phyloP scores from a whole-genome alignment of 1,284 basidiomycete species.

The Takashimella koratensis region DNA sequence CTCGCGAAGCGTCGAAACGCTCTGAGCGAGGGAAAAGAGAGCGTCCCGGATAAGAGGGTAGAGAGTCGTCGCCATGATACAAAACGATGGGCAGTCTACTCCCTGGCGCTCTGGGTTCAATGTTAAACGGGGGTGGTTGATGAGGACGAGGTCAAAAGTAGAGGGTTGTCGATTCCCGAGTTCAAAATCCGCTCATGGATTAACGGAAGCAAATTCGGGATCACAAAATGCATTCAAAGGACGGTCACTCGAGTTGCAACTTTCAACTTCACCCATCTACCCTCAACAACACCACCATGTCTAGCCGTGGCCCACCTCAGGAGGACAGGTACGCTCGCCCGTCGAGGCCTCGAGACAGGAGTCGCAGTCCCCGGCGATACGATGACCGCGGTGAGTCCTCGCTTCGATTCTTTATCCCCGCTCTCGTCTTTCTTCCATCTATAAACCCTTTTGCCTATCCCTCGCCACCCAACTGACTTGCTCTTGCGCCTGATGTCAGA shows the following conservation, averaged over 20 bases:
- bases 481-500: not conserved
- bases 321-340: not conserved
- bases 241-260: no score
- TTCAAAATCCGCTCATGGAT: not conserved
- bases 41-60: not conserved
- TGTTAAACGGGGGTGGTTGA: not conserved
- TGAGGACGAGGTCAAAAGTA: not conserved
- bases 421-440: conserved; percentile 11
- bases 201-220: not conserved
- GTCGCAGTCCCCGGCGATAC: conserved; percentile 1
- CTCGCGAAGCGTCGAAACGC: no score
- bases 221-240: no score
- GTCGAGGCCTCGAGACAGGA: not conserved
- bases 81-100: no score
- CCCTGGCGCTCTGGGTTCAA: not conserved
- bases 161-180: not conserved
- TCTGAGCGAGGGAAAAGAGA: not conserved
- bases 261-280: not conserved
- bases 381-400: not conserved
- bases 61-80: not conserved
- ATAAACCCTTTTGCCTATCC: no score
- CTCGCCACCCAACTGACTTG: not conserved
- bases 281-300: conserved; percentile 3
- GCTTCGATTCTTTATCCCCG: not conserved
- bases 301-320: not conserved